phyloP scores from a whole-genome alignment of 805 yeast species.

The Metschnikowia anglica region DNA sequence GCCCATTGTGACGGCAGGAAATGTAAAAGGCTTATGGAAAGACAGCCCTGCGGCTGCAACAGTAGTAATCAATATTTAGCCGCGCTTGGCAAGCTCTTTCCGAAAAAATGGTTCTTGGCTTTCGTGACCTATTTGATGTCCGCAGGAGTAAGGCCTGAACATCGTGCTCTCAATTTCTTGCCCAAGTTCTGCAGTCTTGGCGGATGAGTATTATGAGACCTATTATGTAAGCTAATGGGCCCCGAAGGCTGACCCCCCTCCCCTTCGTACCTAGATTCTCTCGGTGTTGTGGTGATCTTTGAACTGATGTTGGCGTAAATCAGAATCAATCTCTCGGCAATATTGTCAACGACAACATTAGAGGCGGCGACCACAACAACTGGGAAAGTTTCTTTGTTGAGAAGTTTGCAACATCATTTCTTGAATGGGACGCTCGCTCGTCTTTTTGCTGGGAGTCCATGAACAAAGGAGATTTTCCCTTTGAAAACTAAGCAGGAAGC shows the following conservation, averaged over 20 bases:
- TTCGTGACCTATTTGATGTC: slow-evolving; percentile 42
- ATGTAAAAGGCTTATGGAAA: slow-evolving; percentile 56
- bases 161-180: neutral
- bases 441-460: slow-evolving; percentile 94
- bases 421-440: slow-evolving; percentile 93
- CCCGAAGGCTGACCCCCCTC: neutral
- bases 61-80: slow-evolving; percentile 87
- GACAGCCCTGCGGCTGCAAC: slow-evolving; percentile 84
- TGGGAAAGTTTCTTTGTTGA: slow-evolving; percentile 56
- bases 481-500: too few species aligned
- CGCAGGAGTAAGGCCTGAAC: slow-evolving; percentile 5
- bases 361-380: slow-evolving; percentile 92
- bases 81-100: slow-evolving; percentile 52
- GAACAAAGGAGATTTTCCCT: slow-evolving; percentile 34
- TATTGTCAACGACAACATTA: slow-evolving; percentile 90
- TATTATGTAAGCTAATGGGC: slow-evolving; percentile 1
- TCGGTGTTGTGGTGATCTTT: neutral
- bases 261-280: neutral
- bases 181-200: neutral
- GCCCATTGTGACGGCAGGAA: slow-evolving; percentile 68
- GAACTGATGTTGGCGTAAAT: slow-evolving; percentile 74
- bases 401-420: slow-evolving; percentile 76
- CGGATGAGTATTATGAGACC: slow-evolving; percentile 1
- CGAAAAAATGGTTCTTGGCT: neutral
- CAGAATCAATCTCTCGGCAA: slow-evolving; percentile 75